These are phyloP conservation scores for Fusarium paranaense DNA, from an alignment of 2,329 filamentous ascomycete genomes.

Conservation along the genomic window DNA sequence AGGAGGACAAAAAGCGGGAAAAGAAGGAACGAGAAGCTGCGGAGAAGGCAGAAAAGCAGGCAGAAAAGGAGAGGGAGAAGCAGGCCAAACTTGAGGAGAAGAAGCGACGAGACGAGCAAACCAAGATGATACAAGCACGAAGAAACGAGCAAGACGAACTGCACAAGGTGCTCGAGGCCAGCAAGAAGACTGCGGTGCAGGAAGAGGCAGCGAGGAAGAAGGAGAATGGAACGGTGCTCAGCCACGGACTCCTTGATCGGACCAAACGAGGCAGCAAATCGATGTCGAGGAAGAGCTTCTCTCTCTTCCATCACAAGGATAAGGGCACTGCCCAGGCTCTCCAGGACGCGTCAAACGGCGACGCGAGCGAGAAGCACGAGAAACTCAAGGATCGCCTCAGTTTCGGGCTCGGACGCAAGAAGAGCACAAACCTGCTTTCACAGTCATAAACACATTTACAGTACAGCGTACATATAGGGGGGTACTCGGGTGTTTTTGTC, in stretches of 20 bases:
- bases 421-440: slow-evolving; percentile 65
- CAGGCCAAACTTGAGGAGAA: slow-evolving; percentile 59
- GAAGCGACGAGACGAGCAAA: slow-evolving; percentile 63
- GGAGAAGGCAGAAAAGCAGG: slow-evolving; percentile 69
- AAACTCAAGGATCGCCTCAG: slow-evolving; percentile 74
- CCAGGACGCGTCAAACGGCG: slow-evolving; percentile 33
- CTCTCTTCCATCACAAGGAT: slow-evolving; percentile 69
- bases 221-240: slow-evolving; percentile 52
- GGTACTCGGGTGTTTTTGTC: slow-evolving; percentile 18
- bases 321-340: slow-evolving; percentile 49
- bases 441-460: slow-evolving; percentile 28
- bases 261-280: slow-evolving; percentile 81
- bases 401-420: slow-evolving; percentile 76
- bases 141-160: slow-evolving; percentile 72
- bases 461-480: slow-evolving; percentile 23
- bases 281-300: slow-evolving; percentile 80
- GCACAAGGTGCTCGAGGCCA: slow-evolving; percentile 72
- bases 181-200: slow-evolving; percentile 71
- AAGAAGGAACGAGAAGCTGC: slow-evolving; percentile 74
- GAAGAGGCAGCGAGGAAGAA: slow-evolving; percentile 58
- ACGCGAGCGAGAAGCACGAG: slow-evolving; percentile 56
- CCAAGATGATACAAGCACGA: slow-evolving; percentile 62
- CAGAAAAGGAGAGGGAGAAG: slow-evolving; percentile 53
- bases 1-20: slow-evolving; percentile 72
- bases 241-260: slow-evolving; percentile 67